Evolutionary conservation across 2,329 filamentous ascomycete genomes (phyloP).

Genomic region (Pseudopithomyces chartarum): DNA sequence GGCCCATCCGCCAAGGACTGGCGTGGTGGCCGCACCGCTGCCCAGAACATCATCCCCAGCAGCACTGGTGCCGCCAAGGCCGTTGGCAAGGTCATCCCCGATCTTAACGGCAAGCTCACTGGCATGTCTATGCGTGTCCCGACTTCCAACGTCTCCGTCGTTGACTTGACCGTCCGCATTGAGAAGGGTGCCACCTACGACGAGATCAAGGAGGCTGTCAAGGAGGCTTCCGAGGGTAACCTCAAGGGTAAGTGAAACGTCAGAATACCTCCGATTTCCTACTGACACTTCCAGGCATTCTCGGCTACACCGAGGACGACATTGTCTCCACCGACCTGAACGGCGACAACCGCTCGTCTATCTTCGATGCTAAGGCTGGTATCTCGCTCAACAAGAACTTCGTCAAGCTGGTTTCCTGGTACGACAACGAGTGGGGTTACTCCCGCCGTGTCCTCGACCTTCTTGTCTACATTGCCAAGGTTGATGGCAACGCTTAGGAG

Average conservation of each 20-base stretch:
- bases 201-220: slow-evolving; percentile 90
- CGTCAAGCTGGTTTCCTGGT: slow-evolving; percentile 98
- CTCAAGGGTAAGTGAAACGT: slow-evolving; percentile 75
- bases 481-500: slow-evolving; percentile 50
- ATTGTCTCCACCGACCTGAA: slow-evolving; percentile 93
- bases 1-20: slow-evolving; percentile 98
- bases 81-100: slow-evolving; percentile 99
- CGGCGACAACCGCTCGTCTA: slow-evolving; percentile 91
- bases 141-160: slow-evolving; percentile 97
- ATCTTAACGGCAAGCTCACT: slow-evolving; percentile 98
- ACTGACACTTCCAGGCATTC: slow-evolving; percentile 66
- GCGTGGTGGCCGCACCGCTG: slow-evolving; percentile 97
- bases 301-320: slow-evolving; percentile 96
- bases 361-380: slow-evolving; percentile 99
- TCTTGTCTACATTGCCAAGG: slow-evolving; percentile 52
- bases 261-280: not conserved
- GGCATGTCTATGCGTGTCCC: slow-evolving; percentile 99
- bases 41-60: slow-evolving; percentile 99
- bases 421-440: slow-evolving; percentile 99
- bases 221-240: slow-evolving; percentile 77
- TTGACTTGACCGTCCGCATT: slow-evolving; percentile 92
- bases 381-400: slow-evolving; percentile 99
- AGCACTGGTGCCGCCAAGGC: slow-evolving; percentile 99
- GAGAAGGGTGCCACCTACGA: slow-evolving; percentile 90
- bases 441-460: slow-evolving; percentile 73